Evolutionary conservation across 2,329 filamentous ascomycete genomes (phyloP), one percentile per base, ranked within the genome.

Genomic region (Diaporthe sp.): DNA sequence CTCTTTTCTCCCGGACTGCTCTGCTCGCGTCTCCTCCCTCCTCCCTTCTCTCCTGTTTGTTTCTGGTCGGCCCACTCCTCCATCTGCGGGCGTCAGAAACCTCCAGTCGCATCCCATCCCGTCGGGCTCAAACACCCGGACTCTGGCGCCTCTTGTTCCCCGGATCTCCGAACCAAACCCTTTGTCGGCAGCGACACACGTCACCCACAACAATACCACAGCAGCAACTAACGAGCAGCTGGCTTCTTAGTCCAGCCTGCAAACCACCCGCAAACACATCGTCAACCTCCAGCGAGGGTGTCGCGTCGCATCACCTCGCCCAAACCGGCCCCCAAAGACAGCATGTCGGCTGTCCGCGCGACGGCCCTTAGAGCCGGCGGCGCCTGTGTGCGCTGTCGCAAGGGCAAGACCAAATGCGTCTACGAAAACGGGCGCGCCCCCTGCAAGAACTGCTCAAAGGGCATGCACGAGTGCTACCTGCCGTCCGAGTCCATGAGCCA

Each of bases 381-480:
- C 79, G 90, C 90, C 79, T 92, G 90, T 79, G 90, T 91, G 78
- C 89, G 90, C 83, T 92, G 90, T 83, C 89, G 90, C 82, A 92
- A 91, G 81, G 90, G 90, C 84, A 92, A 92, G 83, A 92, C 90
- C 71, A 91, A 91, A 80, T 92, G 90, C 77, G 90, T 91, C 79
- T 92, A 92, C 84, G 90, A 91, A 77, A 91, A 90, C 79, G 90
- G 89, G 71, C 86, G 89, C 81, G 88, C 89, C n/a, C 90, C 90
- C 17, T 92, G 90, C 85, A 90, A 90, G 81, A 92, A 92, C 83
- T 92, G 90, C 83, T 88, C 89, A 65, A 92, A 92, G 83, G 90
- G 90, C 76, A 89, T 91, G 88, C 90, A 92, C 82, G 89, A 91
- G 74, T 92, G 90, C 84, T 92, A 91, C 81, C 84, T 92, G 28